Base-by-base conservation (phyloP, 345 rosid genomes). In the Eucalyptus pauciflora region DNA sequence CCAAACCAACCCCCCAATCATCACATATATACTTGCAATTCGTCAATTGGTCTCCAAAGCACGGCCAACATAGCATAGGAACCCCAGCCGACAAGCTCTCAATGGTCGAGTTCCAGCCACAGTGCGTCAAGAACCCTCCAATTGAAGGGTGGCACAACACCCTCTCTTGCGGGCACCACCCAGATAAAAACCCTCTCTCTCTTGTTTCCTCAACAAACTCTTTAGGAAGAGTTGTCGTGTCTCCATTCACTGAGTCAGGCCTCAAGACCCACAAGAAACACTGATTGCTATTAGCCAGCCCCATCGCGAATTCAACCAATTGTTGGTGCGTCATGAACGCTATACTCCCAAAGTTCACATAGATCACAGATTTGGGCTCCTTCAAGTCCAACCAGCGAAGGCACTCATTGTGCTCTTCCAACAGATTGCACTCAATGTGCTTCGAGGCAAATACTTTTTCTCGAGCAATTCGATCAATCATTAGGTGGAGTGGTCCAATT, bases 1-100 rank as follows among this genome's bases (percentile, higher is more conserved):
- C 83, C 46, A 71, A 37, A 88, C 95, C 94, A 4, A 93, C 80
- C 58, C 88, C 90, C 94, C 94, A 94, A 18, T 90, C 89, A 27
- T 29, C 87, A 86, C 93, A 93, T 9, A 90, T 62, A 24, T 88
- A 92, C 89, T 87, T 13, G 54, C 91, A 87, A 51, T 90, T 91
- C 13, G 90, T 87, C 50, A 11, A 89, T 43, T 91, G 92, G 69
- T 91, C 92, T 3, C 90, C 89, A 4, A 88, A 89, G 25, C 50
- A 85, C 4, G 92, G 90, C 91, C 92, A 91, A 79, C 91, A 91
- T 9, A 90, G 29, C 86, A 90, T 51, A 7, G 92, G 91, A 16
- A 91, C 89, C 4, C 92, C 92, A 0, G 49, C 86, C 5, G 89
- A 37, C 6, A 91, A 4, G 86, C 92, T 91, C 54, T 91, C 92